Base-by-base conservation (phyloP, 768 basidiomycete species). In the Strobilomyces dryophilus region DNA sequence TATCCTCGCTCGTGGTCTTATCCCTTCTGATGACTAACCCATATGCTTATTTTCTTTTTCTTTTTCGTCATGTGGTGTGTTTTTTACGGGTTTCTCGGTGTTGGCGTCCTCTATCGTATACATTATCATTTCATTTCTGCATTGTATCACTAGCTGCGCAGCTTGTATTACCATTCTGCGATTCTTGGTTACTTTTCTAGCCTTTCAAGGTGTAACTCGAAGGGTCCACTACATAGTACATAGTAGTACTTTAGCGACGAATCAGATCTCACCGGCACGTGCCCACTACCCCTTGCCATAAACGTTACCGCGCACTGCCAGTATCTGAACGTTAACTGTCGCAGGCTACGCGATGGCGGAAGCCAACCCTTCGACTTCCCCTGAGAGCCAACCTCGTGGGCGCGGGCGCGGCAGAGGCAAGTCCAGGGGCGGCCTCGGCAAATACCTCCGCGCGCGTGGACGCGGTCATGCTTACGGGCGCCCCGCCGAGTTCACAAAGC, bases 371-470 rank as follows among this genome's bases (percentile, higher is more conserved):
- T 49, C 64, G 27, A 27, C 32, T 14, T 34, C 57, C 4, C 37
- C 56, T 0, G 56, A 61, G 26, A 52, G 21, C n/a, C 55, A 58
- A n/a, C 31, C 58, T 42, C 65, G 53, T 29, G 61, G 68, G 9
- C 76, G 81, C 4, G 76, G 76, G 3, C 61, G 79, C 51, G 81
- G 81, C 0, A 69, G 81, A 52, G 76, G 80, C 24, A 79, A 77
- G 61, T 80, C 83, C 47, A 77, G 85, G 48, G 87, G 87, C 1
- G 85, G 86, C 2, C 71, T 82, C 4, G 87, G 87, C 0, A 90
- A 89, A 69, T 86, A 85, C 61, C 75, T 89, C 18, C 81, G 87
- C 26, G 85, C 88, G 11, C 71, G 84, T 4, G 88, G 88, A 4
- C 71, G 84, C 40, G 83, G 84, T 5, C 72, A 78, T 26, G 78